Percentiles rank a stretch among this genome's conserved stretches.
phyloP scores from a whole-genome alignment of 768 basidiomycete species.

The Trametopsis cervina region DNA sequence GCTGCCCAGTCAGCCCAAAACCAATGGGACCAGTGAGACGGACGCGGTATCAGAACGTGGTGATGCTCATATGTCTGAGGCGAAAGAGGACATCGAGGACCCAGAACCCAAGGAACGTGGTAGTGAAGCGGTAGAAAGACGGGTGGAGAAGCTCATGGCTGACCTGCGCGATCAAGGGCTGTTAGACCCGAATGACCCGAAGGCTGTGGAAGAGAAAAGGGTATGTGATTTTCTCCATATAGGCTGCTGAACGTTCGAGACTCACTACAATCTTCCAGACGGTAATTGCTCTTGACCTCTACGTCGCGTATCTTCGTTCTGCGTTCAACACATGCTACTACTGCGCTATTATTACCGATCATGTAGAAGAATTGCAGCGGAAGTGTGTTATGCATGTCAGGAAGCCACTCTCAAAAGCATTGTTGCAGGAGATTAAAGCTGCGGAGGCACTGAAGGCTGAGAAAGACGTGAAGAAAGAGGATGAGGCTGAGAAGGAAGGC shows the following conservation, averaged over 20 bases:
- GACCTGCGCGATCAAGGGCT: constrained; percentile 61
- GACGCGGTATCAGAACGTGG: constrained; percentile 16
- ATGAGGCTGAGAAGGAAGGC: constrained; percentile 24
- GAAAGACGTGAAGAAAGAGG: constrained; percentile 36
- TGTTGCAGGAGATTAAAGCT: constrained; percentile 55
- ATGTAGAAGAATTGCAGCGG: constrained; percentile 90
- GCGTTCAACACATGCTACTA: constrained; percentile 97
- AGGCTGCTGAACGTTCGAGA: neutral
- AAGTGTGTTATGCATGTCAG: constrained; percentile 92
- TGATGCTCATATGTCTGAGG: constrained; percentile 26
- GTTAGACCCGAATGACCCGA: constrained; percentile 55
- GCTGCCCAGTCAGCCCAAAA: constrained; percentile 21
- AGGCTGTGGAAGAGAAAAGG: constrained; percentile 63
- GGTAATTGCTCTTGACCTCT: constrained; percentile 82
- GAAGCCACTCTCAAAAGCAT: constrained; percentile 58
- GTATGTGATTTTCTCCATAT: constrained; percentile 30
- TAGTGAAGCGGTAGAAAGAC: constrained; percentile 75
- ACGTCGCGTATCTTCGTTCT: constrained; percentile 86
- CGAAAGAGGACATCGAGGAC: constrained; percentile 36
- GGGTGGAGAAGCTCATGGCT: constrained; percentile 69
- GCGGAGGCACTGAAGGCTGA: constrained; percentile 46
- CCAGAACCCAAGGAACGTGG: constrained; percentile 56
- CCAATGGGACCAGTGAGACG: constrained; percentile 20
- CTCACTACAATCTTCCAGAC: constrained; percentile 37
- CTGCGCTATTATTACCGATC: constrained; percentile 88